A percentile compares a stretch with the other conserved stretches of the same genome.
phyloP scores from a whole-genome alignment of 352 stramenopile genomes.

The Thalassiosira hispida region DNA sequence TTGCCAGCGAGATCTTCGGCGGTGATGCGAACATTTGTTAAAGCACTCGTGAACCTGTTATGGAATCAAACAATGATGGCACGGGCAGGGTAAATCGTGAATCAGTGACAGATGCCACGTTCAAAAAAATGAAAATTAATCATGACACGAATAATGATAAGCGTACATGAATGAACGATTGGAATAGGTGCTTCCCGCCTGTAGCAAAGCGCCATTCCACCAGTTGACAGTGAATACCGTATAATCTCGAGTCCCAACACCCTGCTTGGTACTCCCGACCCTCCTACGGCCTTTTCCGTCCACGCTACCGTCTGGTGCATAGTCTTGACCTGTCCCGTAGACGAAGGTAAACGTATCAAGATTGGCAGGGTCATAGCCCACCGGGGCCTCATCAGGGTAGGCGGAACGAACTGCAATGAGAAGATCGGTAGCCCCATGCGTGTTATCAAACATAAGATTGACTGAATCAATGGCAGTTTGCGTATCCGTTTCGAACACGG shows the following conservation, averaged over 20 bases:
- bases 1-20: not conserved
- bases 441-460: not conserved
- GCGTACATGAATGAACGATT: slow-evolving; percentile 6
- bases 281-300: not conserved
- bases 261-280: slow-evolving; percentile 1
- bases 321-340: not conserved
- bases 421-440: not conserved
- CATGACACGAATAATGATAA: too few relatives aligned
- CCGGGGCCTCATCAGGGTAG: not conserved
- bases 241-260: slow-evolving; percentile 8
- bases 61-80: too few relatives aligned
- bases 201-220: not conserved
- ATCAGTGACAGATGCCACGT: too few relatives aligned
- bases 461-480: not conserved
- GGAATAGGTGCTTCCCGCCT: not conserved
- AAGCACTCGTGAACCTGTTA: not conserved
- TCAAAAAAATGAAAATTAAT: too few relatives aligned
- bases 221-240: not conserved
- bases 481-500: not conserved
- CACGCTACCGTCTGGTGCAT: not conserved
- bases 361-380: not conserved
- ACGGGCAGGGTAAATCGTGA: too few relatives aligned
- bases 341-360: not conserved
- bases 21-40: not conserved
- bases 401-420: not conserved